A percentile compares a stretch with the other conserved stretches of the same genome.
These are phyloP conservation scores for Neonectria sp. DNA, from an alignment of 2,329 filamentous ascomycete species.

Conservation along the genomic window DNA sequence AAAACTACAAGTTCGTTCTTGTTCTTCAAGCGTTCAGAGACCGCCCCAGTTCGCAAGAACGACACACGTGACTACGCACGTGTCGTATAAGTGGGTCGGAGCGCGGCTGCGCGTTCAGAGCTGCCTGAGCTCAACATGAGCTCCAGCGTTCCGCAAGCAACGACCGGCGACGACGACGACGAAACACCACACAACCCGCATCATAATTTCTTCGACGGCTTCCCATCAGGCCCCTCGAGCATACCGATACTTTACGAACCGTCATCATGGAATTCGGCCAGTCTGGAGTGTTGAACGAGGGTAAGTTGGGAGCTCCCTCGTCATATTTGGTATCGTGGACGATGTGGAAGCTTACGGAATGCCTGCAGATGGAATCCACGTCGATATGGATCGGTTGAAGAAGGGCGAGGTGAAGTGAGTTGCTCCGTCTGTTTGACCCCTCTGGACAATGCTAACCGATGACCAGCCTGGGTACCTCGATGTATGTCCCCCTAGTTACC, in stretches of 20 bases:
- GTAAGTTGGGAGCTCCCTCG: constrained; percentile 57
- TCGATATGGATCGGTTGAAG: constrained; percentile 99
- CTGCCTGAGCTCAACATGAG: constrained; percentile 62
- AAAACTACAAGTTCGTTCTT: neutral
- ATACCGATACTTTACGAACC: constrained; percentile 11
- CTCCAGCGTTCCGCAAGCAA: constrained; percentile 53
- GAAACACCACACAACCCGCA: constrained; percentile 41
- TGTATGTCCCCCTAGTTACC: constrained; percentile 71
- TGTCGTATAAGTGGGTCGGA: constrained; percentile 30
- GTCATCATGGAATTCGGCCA: constrained; percentile 73
- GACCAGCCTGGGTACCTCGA: constrained; percentile 91
- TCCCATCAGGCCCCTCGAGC: constrained; percentile 1
- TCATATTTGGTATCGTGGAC: constrained; percentile 35
- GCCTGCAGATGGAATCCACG: constrained; percentile 92
- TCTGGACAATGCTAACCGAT: constrained; percentile 50
- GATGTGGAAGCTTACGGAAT: constrained; percentile 42
- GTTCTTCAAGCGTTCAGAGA: neutral
- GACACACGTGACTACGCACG: constrained; percentile 33
- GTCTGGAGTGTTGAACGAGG: constrained; percentile 75
- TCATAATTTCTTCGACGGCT: constrained; percentile 22
- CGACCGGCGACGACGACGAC: constrained; percentile 42
- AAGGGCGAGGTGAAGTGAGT: constrained; percentile 98
- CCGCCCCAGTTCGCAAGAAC: neutral
- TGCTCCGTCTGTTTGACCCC: constrained; percentile 34
- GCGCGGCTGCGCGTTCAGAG: constrained; percentile 62